Percentiles rank a stretch among this genome's conserved stretches.
phyloP scores from a whole-genome alignment of 2,329 filamentous ascomycete species.

The Alternaria brassicicola region DNA sequence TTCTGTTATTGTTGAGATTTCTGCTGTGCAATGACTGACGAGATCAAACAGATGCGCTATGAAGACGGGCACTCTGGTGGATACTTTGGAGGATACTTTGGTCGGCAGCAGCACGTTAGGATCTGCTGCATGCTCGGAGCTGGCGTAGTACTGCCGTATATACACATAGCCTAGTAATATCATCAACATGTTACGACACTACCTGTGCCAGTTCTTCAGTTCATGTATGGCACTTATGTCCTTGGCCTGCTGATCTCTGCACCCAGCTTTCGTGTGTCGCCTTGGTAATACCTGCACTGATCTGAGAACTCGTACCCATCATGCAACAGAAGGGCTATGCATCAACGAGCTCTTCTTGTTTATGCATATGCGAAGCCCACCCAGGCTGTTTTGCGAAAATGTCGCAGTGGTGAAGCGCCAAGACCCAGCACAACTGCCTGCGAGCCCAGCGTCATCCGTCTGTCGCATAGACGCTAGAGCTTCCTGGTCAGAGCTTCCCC shows the following conservation, averaged over 20 bases:
- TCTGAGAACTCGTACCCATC: background rate
- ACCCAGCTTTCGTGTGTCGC: too few relatives aligned
- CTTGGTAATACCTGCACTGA: background rate
- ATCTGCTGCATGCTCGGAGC: background rate
- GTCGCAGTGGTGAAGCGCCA: constrained; percentile 4
- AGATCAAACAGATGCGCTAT: constrained; percentile 11
- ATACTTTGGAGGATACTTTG: too few relatives aligned
- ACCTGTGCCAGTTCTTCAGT: background rate
- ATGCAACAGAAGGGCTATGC: accelerated
- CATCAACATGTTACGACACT: background rate
- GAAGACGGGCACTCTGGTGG: background rate
- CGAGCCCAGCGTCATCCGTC: constrained; percentile 16
- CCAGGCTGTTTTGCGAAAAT: background rate
- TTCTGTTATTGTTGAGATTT: constrained; percentile 10
- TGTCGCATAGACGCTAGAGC: constrained; percentile 18
- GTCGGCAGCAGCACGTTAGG: background rate
- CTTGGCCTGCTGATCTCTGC: background rate
- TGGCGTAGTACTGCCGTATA: background rate
- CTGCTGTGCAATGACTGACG: constrained; percentile 25
- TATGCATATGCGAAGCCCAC: background rate
- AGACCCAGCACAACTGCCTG: constrained; percentile 3
- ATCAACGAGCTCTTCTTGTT: background rate
- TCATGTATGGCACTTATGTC: background rate
- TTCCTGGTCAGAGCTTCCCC: constrained; percentile 32
- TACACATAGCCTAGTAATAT: background rate